A percentile compares a stretch with the other conserved stretches of the same genome.
Evolutionary conservation across 176 grass and related monocot species (phyloP).

Genomic region (Zoysia japonica): DNA sequence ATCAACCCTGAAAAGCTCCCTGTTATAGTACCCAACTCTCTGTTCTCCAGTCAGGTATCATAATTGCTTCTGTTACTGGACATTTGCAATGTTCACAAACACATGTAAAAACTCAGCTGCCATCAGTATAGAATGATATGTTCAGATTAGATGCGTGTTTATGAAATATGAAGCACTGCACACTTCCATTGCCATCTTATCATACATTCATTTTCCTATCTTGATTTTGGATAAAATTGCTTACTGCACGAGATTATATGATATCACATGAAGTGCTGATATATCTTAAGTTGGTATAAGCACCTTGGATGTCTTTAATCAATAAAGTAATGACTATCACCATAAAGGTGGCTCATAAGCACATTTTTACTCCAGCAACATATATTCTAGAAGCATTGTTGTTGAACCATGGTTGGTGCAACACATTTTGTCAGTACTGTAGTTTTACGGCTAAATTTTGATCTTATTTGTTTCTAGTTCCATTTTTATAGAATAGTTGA

Average conservation of each 20-base stretch:
- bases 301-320: background rate
- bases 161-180: conserved; percentile 1
- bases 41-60: conserved; percentile 92
- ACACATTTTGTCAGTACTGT: background rate
- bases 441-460: conserved; percentile 5
- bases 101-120: background rate
- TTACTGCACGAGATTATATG: conserved; percentile 6
- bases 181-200: background rate
- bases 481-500: conserved; percentile 15
- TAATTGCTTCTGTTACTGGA: conserved; percentile 13
- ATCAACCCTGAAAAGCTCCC: conserved; percentile 92
- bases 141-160: background rate
- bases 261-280: background rate
- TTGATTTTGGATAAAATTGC: background rate
- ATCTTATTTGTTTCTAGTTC: background rate
- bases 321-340: background rate
- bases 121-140: background rate
- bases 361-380: background rate
- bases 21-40: conserved; percentile 90
- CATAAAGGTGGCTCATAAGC: background rate
- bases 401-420: background rate
- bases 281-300: background rate
- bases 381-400: background rate
- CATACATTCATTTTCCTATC: conserved; percentile 3
- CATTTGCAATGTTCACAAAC: conserved; percentile 12